These are phyloP conservation scores for Xylariaceae sp. DNA, from an alignment of 2,329 filamentous ascomycete species.

Conservation along the genomic window DNA sequence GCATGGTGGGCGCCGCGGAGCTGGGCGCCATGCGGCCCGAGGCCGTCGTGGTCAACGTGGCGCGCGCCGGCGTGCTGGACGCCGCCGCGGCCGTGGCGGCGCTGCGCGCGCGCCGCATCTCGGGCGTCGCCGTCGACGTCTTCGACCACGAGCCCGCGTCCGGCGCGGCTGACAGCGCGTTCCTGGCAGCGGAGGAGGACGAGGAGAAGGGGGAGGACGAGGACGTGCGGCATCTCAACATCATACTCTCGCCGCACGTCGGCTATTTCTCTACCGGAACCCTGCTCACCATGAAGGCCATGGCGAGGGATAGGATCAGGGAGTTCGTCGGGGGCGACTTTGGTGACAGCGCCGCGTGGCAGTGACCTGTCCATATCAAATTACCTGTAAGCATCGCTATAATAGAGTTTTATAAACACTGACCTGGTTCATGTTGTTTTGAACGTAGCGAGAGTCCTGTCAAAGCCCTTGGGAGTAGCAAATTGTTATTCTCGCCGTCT, in stretches of 20 bases:
- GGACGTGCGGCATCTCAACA: constrained; percentile 9
- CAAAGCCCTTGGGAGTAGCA: too few relatives aligned
- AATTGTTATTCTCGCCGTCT: too few relatives aligned
- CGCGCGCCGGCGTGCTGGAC: constrained; percentile 14
- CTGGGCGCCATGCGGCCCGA: constrained; percentile 14
- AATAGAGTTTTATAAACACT: too few relatives aligned
- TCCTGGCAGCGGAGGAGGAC: constrained; percentile 5
- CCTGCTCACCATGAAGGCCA: constrained; percentile 10
- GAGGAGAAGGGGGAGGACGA: not conserved
- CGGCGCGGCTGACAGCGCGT: constrained; percentile 11
- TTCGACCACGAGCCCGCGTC: constrained; percentile 18
- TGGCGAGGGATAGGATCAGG: constrained; percentile 12
- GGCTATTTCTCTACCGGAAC: constrained; percentile 18
- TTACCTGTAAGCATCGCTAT: too few relatives aligned
- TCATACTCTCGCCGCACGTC: constrained; percentile 18
- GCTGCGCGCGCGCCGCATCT: constrained; percentile 18
- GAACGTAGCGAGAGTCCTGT: too few relatives aligned
- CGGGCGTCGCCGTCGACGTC: constrained; percentile 17
- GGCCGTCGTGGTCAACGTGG: constrained; percentile 16
- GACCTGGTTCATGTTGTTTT: too few relatives aligned
- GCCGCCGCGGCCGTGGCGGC: constrained; percentile 12
- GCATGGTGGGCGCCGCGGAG: constrained; percentile 14
- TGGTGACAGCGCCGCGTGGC: too few relatives aligned
- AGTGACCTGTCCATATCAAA: too few relatives aligned
- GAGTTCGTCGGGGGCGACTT: constrained; percentile 10